A percentile compares a stretch with the other conserved stretches of the same genome.
Conservation (phyloP, 1,139 yeast species). For the Geotrichum siamense region DNA sequence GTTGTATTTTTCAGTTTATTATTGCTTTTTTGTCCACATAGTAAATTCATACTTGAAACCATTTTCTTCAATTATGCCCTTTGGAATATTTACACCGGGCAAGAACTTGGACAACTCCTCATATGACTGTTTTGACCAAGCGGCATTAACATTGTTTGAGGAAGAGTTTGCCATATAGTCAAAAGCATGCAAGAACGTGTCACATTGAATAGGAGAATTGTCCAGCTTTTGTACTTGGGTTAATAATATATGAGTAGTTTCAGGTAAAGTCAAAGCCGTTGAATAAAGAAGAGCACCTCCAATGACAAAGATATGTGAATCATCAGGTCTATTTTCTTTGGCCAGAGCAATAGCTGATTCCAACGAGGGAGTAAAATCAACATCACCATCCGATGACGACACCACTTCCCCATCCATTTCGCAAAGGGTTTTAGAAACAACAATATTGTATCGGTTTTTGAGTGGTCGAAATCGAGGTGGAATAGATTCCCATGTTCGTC, state of each 20-base stretch:
- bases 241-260: constrained; percentile 51
- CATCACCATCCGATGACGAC: constrained; percentile 18
- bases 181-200: constrained; percentile 66
- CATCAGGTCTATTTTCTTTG: constrained; percentile 16
- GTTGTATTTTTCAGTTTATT: neutral
- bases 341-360: constrained; percentile 23
- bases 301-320: constrained; percentile 56
- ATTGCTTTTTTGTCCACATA: constrained; percentile 38
- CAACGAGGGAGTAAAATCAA: constrained; percentile 43
- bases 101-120: constrained; percentile 40
- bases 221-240: constrained; percentile 50
- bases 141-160: constrained; percentile 23
- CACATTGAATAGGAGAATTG: constrained; percentile 33
- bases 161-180: constrained; percentile 28
- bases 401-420: constrained; percentile 3
- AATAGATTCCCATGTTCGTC: constrained; percentile 93
- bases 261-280: constrained; percentile 41
- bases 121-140: constrained; percentile 32
- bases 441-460: constrained; percentile 64
- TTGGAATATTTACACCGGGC: constrained; percentile 37
- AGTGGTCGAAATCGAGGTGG: constrained; percentile 81
- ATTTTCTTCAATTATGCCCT: constrained; percentile 42
- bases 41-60: constrained; percentile 46
- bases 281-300: constrained; percentile 91
- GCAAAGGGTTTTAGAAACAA: constrained; percentile 49